These are phyloP conservation scores for Geotrichum ghanense DNA, from an alignment of 805 yeast species.

Conservation along the genomic window DNA sequence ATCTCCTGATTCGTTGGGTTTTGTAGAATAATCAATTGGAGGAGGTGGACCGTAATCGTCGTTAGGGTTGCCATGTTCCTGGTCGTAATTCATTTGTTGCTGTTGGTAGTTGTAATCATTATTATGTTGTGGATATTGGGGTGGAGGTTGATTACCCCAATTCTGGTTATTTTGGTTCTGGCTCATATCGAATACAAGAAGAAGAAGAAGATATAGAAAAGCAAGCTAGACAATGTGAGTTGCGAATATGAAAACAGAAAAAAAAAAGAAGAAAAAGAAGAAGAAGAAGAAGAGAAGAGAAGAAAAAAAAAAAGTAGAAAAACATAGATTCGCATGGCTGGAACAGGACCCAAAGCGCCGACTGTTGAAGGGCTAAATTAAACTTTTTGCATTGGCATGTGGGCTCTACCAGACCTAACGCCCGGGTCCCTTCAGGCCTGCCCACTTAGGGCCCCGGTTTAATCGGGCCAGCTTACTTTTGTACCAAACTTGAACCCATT, in stretches of 20 bases:
- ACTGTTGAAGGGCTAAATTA: too few species aligned
- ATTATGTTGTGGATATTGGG: constrained; percentile 5
- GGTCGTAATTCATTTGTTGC: not conserved
- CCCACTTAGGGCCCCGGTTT: too few species aligned
- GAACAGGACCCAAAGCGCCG: too few species aligned
- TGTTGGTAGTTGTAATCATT: constrained; percentile 2
- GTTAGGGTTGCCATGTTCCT: not conserved
- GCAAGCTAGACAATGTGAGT: not conserved
- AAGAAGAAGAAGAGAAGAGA: not conserved
- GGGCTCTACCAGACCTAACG: too few species aligned
- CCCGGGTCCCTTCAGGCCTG: too few species aligned
- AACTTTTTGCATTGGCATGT: too few species aligned
- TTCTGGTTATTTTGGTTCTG: not conserved
- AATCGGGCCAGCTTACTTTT: too few species aligned
- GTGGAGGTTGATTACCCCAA: constrained; percentile 1
- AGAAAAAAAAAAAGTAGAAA: not conserved
- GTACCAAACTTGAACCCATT: too few species aligned
- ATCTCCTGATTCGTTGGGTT: constrained; percentile 24
- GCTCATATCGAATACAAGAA: not conserved
- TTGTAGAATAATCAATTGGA: constrained; percentile 12
- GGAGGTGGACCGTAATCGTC: constrained; percentile 7
- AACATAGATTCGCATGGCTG: too few species aligned
- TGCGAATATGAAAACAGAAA: too few species aligned
- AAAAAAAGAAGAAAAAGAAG: not conserved
- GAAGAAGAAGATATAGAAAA: not conserved